Base-by-base conservation (phyloP, 768 basidiomycete species). In the Gelatoporia subvermispora region DNA sequence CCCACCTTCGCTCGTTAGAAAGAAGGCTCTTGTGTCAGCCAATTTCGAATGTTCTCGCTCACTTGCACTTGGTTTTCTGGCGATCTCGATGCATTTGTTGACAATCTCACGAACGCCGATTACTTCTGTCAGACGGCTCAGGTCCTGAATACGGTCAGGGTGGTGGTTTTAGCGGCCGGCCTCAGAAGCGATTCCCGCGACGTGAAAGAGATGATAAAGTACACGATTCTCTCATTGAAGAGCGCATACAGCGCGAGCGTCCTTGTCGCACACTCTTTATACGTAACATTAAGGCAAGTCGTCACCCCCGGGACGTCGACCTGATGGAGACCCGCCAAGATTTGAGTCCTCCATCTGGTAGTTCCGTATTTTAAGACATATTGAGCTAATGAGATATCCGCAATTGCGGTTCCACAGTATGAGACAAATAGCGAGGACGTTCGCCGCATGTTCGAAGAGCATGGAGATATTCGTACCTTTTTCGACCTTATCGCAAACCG, bases 251-350 rank as follows among this genome's bases (percentile, higher is more conserved):
- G 65, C 83, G 88, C 55, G 95, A 99, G 73, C 77, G 93, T 57
- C 93, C 93, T 1, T 97, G 96, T 68, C 81, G 96, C 45, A 97
- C 93, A 3, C 72, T 99, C 28, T 99, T 99, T 64, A 93, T 98
- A 56, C 84, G 96, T 59, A 99, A 99, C 65, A 91, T 99, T 61
- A 96, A 93, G 85, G 95, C 89, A 70, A 85, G 91, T 79, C 49
- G 50, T 49, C 41, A 20, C 2, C 31, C 35, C 15, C 4, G 20
- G 13, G 8, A 25, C 35, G 49, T 42, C 38, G 37, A 45, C 44
- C 35, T 34, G 21, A 11, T 21, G 20, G 24, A 8, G 43, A 24
- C 39, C 21, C 23, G 15, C 15, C 13, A 13, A 31, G 13, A 7
- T 31, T 13, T 31, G 28, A 31, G 28, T 31, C 13, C 28, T 31